Base-by-base conservation (phyloP, 768 basidiomycete genomes). In the Bullera alba region DNA sequence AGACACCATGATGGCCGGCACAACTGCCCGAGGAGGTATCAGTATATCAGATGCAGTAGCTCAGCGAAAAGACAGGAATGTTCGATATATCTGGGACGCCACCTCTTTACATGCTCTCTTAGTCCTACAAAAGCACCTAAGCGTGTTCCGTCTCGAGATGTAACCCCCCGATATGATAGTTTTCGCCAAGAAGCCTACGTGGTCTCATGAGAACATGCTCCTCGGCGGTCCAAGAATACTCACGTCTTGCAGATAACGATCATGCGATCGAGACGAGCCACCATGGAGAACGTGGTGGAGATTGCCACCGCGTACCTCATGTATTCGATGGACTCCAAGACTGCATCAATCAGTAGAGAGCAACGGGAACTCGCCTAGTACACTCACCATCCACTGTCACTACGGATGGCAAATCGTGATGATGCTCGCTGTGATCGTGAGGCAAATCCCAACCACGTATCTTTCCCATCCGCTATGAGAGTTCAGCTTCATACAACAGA, bases 161-260 rank as follows among this genome's bases (percentile, higher is more conserved):
- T 15, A 60, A 17, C 8, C 60, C 60, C 5, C 53, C 48, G n/a
- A 89, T 85, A 64, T 88, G 84, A 66, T 84, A 87, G 58, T 86
- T 84, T 67, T 90, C 87, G 1, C 87, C 87, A 1, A 90, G 85
- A 38, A 90, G 75, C 17, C 57, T 58, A 34, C 21, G 16, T n/a
- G n/a, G n/a, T n/a, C n/a, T n/a, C n/a, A n/a, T n/a, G n/a, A n/a
- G n/a, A n/a, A n/a, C n/a, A n/a, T n/a, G n/a, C n/a, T n/a, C n/a
- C n/a, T n/a, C n/a, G n/a, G 27, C 10, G 1, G 26, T 17, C 10
- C 34, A 21, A 16, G 2, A 16, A 2, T 16, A 54, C 59, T 48
- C 38, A 67, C 70, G 89, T 86, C 67, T 91, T 91, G 15, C 81
- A 80, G 2, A 86, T 85, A 2, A 87, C 63, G 81, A 90, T 86